A percentile compares a stretch with the other conserved stretches of the same genome.
Conservation (phyloP, 257 asterid species). For the Rhazya stricta region DNA sequence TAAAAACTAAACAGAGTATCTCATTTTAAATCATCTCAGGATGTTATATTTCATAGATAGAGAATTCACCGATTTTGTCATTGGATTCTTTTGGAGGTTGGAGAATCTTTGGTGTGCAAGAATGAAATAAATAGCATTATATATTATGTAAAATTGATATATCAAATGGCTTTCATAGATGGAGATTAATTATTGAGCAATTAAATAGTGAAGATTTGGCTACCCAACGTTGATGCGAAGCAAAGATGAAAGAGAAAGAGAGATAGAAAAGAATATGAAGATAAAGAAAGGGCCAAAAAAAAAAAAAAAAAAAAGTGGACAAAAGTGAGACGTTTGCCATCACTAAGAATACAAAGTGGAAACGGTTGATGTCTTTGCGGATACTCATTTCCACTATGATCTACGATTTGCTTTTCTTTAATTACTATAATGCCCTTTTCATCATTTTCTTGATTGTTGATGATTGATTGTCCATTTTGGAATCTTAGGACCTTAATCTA, state of each 20-base stretch:
- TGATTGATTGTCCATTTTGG: conserved; percentile 11
- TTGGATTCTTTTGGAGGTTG: too few relatives aligned
- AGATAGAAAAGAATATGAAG: neutral
- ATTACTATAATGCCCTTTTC: neutral
- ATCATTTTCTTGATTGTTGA: conserved; percentile 6
- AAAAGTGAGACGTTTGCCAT: conserved; percentile 27
- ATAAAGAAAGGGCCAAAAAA: neutral
- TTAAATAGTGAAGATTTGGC: conserved; percentile 25
- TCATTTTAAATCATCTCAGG: too few relatives aligned
- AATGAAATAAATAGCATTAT: too few relatives aligned
- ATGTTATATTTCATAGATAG: too few relatives aligned
- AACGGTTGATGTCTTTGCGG: neutral
- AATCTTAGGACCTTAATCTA: conserved; percentile 16
- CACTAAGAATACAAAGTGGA: conserved; percentile 11
- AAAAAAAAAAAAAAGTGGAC: conserved; percentile 1
- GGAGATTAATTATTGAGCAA: conserved; percentile 5
- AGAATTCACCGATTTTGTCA: too few relatives aligned
- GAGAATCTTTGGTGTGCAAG: neutral
- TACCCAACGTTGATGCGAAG: conserved; percentile 64
- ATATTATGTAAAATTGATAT: too few relatives aligned
- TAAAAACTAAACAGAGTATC: too few relatives aligned
- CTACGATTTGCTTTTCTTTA: neutral
- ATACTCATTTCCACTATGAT: neutral
- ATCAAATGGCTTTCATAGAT: conserved; percentile 1
- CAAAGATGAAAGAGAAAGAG: conserved; percentile 49